phyloP scores from a whole-genome alignment of 2,329 filamentous ascomycete species.

The Chrysoporthe deuterocubensis region DNA sequence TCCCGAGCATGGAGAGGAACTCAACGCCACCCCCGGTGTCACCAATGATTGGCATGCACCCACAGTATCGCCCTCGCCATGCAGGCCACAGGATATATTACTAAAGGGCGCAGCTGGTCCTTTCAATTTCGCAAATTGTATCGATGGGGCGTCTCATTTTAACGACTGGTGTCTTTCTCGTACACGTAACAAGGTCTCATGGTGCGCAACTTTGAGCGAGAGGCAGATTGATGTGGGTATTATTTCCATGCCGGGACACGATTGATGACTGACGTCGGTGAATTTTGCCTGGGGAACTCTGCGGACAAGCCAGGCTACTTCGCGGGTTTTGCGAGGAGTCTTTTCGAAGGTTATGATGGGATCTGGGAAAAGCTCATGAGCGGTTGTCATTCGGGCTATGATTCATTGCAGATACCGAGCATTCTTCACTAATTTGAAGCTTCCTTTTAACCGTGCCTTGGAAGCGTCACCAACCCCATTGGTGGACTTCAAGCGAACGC shows the following conservation, averaged over 20 bases:
- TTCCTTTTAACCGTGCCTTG: slow-evolving; percentile 5
- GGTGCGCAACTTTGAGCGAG: no score
- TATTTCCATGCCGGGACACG: neutral
- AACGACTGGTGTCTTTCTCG: no score
- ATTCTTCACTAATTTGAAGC: neutral
- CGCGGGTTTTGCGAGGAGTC: neutral
- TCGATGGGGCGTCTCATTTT: no score
- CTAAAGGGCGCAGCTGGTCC: neutral
- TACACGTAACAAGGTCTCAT: no score
- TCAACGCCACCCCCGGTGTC: neutral
- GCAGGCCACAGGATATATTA: neutral
- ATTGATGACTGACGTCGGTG: slow-evolving; percentile 11
- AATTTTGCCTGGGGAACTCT: neutral
- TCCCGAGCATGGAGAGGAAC: slow-evolving; percentile 50
- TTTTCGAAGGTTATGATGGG: neutral
- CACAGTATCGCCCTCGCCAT: neutral
- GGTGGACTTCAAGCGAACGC: slow-evolving; percentile 19
- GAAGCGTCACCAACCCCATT: slow-evolving; percentile 17
- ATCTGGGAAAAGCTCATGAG: no score
- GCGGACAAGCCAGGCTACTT: neutral
- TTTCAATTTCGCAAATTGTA: neutral
- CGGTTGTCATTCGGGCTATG: slow-evolving; percentile 15
- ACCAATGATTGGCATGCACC: neutral
- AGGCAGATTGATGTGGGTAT: no score
- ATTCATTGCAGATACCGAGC: slow-evolving; percentile 22